phyloP scores from a whole-genome alignment of 2,329 filamentous ascomycete genomes.

The Ophiostoma sp. region DNA sequence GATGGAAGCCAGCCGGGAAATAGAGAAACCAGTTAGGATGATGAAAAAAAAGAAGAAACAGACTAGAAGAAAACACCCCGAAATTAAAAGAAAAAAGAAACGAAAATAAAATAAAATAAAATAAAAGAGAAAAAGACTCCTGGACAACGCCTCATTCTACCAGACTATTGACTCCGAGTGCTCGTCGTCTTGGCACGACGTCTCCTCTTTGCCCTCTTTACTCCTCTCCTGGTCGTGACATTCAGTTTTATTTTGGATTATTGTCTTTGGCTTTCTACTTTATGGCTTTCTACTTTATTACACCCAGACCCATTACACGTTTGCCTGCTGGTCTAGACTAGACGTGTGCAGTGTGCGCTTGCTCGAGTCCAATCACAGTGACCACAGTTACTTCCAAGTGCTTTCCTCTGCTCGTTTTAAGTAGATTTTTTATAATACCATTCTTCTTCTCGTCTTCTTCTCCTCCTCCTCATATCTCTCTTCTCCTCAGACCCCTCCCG shows the following conservation, averaged over 20 bases:
- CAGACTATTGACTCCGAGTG: neutral
- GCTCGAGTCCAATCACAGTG: neutral
- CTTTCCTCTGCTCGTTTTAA: neutral
- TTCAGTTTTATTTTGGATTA: neutral
- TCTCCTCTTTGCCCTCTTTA: neutral
- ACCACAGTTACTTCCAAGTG: neutral
- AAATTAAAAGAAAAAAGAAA: neutral
- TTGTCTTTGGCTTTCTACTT: neutral
- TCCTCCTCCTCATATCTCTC: neutral
- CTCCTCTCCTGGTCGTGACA: neutral
- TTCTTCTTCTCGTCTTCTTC: neutral
- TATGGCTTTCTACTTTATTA: neutral
- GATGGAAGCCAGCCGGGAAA: neutral
- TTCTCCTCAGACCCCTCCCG: neutral
- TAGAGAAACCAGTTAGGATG: neutral
- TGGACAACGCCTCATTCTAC: neutral
- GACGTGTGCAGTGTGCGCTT: neutral
- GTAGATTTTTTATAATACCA: neutral
- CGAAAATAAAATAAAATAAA: neutral
- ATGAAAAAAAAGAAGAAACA: neutral
- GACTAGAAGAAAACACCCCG: neutral
- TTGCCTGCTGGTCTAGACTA: conserved; percentile 8
- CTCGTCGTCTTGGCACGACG: neutral
- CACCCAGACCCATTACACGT: conserved; percentile 1
- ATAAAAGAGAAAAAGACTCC: neutral